These are phyloP conservation scores for Emmonsiellopsis sp. DNA, from an alignment of 2,329 filamentous ascomycete genomes.

Conservation along the genomic window DNA sequence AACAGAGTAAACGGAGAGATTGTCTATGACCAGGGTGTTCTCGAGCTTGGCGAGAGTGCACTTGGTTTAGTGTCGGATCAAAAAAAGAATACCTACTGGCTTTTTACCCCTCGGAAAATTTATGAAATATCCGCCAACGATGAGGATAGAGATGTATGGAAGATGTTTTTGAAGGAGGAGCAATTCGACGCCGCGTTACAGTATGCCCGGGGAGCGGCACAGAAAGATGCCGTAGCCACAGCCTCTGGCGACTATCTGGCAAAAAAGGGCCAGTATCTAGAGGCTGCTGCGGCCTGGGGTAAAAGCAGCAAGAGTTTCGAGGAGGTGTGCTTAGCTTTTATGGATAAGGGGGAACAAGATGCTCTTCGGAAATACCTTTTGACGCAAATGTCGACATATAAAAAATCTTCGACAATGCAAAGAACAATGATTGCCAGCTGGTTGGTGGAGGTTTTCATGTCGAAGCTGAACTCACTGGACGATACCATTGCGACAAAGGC, in stretches of 20 bases:
- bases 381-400: slow-evolving; percentile 71
- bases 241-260: slow-evolving; percentile 85
- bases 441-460: slow-evolving; percentile 95
- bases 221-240: slow-evolving; percentile 85
- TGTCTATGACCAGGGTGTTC: slow-evolving; percentile 78
- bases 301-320: slow-evolving; percentile 96
- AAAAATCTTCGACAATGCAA: slow-evolving; percentile 82
- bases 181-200: slow-evolving; percentile 82
- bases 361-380: slow-evolving; percentile 82
- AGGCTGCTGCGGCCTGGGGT: slow-evolving; percentile 84
- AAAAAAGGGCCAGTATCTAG: slow-evolving; percentile 67
- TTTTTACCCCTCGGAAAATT: slow-evolving; percentile 84
- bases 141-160: slow-evolving; percentile 89
- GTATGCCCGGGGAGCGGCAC: slow-evolving; percentile 67
- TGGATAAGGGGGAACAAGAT: slow-evolving; percentile 83
- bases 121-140: slow-evolving; percentile 88
- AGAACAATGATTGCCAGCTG: slow-evolving; percentile 90
- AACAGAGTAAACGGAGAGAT: slow-evolving; percentile 79
- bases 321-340: slow-evolving; percentile 82
- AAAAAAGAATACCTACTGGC: slow-evolving; percentile 95
- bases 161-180: slow-evolving; percentile 76
- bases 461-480: slow-evolving; percentile 87
- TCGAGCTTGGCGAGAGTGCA: slow-evolving; percentile 67
- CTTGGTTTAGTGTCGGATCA: slow-evolving; percentile 82
- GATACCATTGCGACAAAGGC: slow-evolving; percentile 87